Percentiles rank a stretch among this genome's conserved stretches.
Conservation (phyloP, 345 rosid genomes). For the Chamaenerion angustifolium region DNA sequence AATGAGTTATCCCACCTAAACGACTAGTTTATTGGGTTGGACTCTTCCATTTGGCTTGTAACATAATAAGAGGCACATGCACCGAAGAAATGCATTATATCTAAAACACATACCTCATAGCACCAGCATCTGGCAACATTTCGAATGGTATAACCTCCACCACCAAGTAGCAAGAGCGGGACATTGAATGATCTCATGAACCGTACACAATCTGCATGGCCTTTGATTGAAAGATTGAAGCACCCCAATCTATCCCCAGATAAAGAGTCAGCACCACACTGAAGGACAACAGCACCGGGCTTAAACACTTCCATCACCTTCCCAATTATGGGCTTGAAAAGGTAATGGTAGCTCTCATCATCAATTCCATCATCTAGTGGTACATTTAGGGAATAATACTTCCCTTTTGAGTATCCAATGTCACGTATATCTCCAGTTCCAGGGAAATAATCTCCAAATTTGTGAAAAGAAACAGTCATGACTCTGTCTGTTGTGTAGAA, state of each 20-base stretch:
- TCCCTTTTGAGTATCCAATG: slow-evolving; percentile 39
- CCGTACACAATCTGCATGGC: slow-evolving; percentile 54
- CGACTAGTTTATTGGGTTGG: too few relatives aligned
- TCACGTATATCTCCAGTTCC: slow-evolving; percentile 60
- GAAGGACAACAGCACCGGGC: slow-evolving; percentile 58
- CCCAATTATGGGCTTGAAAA: slow-evolving; percentile 48
- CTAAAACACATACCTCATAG: slow-evolving; percentile 31
- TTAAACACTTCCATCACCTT: slow-evolving; percentile 53
- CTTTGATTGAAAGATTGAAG: slow-evolving; percentile 58
- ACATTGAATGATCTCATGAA: slow-evolving; percentile 60
- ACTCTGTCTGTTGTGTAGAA: slow-evolving; percentile 58
- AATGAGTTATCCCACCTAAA: too few relatives aligned
- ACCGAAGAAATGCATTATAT: too few relatives aligned
- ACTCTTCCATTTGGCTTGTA: too few relatives aligned
- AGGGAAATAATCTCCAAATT: slow-evolving; percentile 58
- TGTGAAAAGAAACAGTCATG: slow-evolving; percentile 60
- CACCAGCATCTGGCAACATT: slow-evolving; percentile 69
- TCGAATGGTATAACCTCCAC: slow-evolving; percentile 54
- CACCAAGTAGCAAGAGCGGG: slow-evolving; percentile 43
- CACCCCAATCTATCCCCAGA: slow-evolving; percentile 60
- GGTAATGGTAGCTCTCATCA: slow-evolving; percentile 52
- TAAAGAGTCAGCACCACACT: slow-evolving; percentile 55
- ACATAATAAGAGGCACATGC: too few relatives aligned
- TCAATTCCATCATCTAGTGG: slow-evolving; percentile 60
- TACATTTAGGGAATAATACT: slow-evolving; percentile 53